Evolutionary conservation across 441 rosid genomes (phyloP).

Genomic region (Brassica hybrid): DNA sequence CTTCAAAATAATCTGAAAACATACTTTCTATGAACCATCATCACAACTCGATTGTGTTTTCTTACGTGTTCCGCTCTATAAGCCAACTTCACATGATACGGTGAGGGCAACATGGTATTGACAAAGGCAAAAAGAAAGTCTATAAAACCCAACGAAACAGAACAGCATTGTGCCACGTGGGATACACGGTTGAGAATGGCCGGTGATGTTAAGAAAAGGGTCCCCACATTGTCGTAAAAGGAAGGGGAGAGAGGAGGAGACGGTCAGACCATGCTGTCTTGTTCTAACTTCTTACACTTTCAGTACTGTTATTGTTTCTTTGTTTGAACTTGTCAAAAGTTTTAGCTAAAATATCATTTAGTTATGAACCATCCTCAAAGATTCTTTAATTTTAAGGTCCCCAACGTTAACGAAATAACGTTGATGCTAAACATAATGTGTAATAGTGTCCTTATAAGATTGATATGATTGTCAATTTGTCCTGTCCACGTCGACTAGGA

Average conservation of each 20-base stretch:
- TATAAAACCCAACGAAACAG: not conserved
- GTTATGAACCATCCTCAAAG: conserved; percentile 11
- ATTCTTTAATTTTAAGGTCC: conserved; percentile 19
- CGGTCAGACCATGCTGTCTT: conserved; percentile 43
- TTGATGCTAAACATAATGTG: not conserved
- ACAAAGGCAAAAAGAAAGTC: conserved; percentile 3
- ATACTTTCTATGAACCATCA: not conserved
- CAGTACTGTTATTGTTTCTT: not conserved
- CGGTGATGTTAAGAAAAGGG: conserved; percentile 24
- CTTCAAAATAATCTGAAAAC: conserved; percentile 6
- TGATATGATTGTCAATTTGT: conserved; percentile 1
- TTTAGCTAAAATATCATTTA: not conserved
- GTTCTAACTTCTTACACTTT: conserved; percentile 11
- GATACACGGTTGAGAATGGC: conserved; percentile 8
- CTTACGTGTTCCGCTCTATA: not conserved
- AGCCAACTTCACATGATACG: conserved; percentile 9
- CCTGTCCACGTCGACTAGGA: conserved; percentile 10
- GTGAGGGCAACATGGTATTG: not conserved
- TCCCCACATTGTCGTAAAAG: conserved; percentile 30
- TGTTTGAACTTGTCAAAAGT: not conserved
- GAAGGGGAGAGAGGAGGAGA: conserved; percentile 32
- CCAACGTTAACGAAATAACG: not conserved
- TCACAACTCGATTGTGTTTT: conserved; percentile 4
- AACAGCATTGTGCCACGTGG: conserved; percentile 31
- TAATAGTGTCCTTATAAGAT: conserved; percentile 9